Evolutionary conservation across 306 rosid genomes (phyloP), one percentile per base, ranked within the genome.

Genomic region (Rubus parviflorus): DNA sequence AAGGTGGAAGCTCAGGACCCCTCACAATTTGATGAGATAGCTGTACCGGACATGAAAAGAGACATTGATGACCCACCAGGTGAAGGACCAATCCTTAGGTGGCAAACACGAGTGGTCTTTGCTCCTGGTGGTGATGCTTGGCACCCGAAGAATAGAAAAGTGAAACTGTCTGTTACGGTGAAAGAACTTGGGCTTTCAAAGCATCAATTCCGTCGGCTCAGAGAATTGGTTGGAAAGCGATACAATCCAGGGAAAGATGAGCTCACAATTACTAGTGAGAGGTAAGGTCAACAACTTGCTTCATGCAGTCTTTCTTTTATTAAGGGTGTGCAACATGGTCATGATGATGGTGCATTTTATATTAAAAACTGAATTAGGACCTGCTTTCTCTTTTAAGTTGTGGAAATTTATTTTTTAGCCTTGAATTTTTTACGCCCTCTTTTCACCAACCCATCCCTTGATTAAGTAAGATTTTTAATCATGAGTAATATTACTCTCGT

Each of bases 81-180:
- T 3, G 99, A 92, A 78, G 99, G 99, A 30, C 99, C 99, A 5
- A 90, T 96, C 77, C 96, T 96, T 80, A 80, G 93, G 69, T 96
- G 98, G 99, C 89, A 78, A 81, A 86, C 93, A 61, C 83, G 98
- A 61, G 89, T 86, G 73, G 98, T 96, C 74, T 89, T 96, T 88
- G 88, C 91, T 80, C 98, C 99, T 22, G 99, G 99, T 38, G 97
- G 94, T 60, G 94, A 95, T 89, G 95, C 99, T 38, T 92, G 99
- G 99, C 99, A 91, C 79, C 98, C 99, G 0, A 92, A 92, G 83
- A 92, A 92, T 88, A 85, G 99, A 82, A 89, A 89, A 86, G 98
- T 95, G 82, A 95, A 92, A 74, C 82, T 89, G 67, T 88, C 97
- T 80, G 96, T 96, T 56, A 92, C 97, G 0, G 98, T 96, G 22